Evolutionary conservation across 345 rosid species (phyloP).

Genomic region (Aegle marmelos): DNA sequence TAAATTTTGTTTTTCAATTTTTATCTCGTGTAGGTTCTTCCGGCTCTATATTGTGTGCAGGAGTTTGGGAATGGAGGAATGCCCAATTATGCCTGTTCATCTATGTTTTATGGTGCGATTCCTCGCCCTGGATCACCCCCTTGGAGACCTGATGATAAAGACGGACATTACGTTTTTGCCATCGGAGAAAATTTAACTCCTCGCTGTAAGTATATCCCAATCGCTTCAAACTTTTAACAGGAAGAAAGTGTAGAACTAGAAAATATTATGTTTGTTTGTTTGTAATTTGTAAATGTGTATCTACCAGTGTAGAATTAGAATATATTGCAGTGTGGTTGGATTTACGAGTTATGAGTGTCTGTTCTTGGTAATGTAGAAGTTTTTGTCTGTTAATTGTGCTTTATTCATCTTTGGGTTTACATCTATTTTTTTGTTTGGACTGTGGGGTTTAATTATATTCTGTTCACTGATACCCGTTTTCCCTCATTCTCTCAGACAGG

Average conservation of each 20-base stretch:
- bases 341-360: background rate
- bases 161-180: conserved; percentile 70
- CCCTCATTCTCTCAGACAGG: conserved; percentile 50
- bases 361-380: background rate
- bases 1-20: background rate
- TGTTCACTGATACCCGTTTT: conserved; percentile 14
- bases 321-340: background rate
- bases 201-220: conserved; percentile 44
- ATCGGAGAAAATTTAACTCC: conserved; percentile 64
- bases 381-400: background rate
- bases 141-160: conserved; percentile 83
- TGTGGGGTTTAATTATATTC: background rate
- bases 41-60: conserved; percentile 51
- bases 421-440: background rate
- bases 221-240: background rate
- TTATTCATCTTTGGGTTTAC: background rate
- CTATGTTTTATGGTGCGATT: conserved; percentile 43
- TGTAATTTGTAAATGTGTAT: background rate
- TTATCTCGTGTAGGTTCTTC: conserved; percentile 41
- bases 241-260: too few species aligned
- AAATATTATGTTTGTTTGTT: too few species aligned
- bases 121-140: conserved; percentile 61
- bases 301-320: background rate
- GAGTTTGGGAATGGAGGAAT: conserved; percentile 49
- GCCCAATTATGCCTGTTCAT: conserved; percentile 44